Evolutionary conservation across 2,329 filamentous ascomycete genomes (phyloP).

Genomic region (Thyridium curvatum): DNA sequence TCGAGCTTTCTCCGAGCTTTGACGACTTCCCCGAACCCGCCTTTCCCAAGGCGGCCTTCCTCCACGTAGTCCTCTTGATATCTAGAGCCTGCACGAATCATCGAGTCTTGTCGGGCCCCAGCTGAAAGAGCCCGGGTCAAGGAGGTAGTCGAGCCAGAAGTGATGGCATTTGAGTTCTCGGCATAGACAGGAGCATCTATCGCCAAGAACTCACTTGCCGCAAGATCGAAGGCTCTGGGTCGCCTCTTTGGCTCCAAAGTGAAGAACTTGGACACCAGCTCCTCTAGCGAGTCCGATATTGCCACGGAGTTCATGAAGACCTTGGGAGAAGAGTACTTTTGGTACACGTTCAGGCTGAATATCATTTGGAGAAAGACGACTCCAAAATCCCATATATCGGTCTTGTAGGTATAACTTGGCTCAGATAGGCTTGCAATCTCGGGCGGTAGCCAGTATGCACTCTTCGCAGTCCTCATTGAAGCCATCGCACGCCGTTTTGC

Average conservation of each 20-base stretch:
- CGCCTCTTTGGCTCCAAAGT: constrained; percentile 77
- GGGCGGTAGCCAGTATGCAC: constrained; percentile 77
- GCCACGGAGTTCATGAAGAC: constrained; percentile 64
- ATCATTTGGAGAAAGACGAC: constrained; percentile 91
- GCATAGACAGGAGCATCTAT: constrained; percentile 56
- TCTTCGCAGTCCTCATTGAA: constrained; percentile 57
- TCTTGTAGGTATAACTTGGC: constrained; percentile 64
- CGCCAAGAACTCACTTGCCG: constrained; percentile 59
- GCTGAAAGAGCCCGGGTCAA: constrained; percentile 28
- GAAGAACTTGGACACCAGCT: constrained; percentile 80
- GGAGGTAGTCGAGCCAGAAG: constrained; percentile 35
- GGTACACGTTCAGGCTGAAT: constrained; percentile 71
- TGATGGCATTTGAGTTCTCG: constrained; percentile 32
- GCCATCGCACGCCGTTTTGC: constrained; percentile 45
- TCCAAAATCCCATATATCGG: constrained; percentile 93
- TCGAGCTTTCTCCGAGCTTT: constrained; percentile 93
- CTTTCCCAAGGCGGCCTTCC: constrained; percentile 81
- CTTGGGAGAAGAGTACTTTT: constrained; percentile 73
- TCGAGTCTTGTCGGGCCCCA: constrained; percentile 54
- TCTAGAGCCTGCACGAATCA: constrained; percentile 57
- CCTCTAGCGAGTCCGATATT: constrained; percentile 69
- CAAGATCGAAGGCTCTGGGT: constrained; percentile 70
- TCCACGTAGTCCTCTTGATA: constrained; percentile 90
- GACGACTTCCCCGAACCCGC: constrained; percentile 93
- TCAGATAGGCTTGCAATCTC: constrained; percentile 62